Conservation (phyloP, 1,284 basidiomycete genomes). For the Sutorius eximius region DNA sequence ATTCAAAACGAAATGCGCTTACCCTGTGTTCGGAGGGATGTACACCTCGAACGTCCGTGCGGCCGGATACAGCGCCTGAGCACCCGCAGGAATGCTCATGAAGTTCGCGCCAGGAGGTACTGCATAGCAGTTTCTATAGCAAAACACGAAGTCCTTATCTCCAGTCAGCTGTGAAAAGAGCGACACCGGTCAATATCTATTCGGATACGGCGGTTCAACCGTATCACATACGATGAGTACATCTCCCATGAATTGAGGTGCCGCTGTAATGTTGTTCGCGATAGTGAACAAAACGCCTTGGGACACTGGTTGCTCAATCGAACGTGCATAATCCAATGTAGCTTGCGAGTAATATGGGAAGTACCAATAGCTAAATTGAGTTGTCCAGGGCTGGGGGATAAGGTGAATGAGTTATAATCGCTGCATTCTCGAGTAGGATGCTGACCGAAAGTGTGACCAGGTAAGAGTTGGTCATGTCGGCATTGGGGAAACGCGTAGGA, state of each 20-base stretch:
- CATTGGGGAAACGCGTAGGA: neutral
- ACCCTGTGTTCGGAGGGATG: neutral
- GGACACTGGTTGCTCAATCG: neutral
- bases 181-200: neutral
- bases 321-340: neutral
- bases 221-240: neutral
- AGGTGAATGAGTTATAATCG: neutral
- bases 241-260: neutral
- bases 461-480: neutral
- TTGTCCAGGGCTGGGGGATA: neutral
- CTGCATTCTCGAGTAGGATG: neutral
- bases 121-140: neutral
- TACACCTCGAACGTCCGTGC: neutral
- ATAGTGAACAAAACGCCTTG: neutral
- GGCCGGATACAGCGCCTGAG: neutral
- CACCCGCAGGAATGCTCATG: neutral
- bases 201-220: neutral
- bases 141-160: neutral
- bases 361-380: neutral
- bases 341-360: neutral
- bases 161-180: neutral
- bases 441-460: neutral
- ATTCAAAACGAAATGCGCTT: neutral
- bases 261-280: neutral
- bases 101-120: neutral